Evolutionary conservation across 148 eudicot genomes (phyloP), one percentile per base, ranked within the genome.

Genomic region (Rhododendron ferrugineum): DNA sequence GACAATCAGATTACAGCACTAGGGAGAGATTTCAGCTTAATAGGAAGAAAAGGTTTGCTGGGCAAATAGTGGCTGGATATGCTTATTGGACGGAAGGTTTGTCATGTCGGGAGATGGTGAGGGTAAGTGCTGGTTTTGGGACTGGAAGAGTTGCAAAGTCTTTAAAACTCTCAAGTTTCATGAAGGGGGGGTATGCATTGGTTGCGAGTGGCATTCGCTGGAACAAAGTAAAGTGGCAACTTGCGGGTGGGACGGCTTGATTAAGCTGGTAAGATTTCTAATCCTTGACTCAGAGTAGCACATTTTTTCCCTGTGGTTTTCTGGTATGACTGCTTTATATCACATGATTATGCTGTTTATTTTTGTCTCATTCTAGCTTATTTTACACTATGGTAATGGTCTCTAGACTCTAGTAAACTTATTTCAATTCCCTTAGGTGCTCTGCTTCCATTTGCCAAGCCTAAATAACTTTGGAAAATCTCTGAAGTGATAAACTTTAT

Each of bases 161-260:
- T 46, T 46, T 9, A 46, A 11, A 46, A 46, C 47, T 46, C 47
- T 46, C 34, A 96, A 89, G 90, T 96, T 98, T 81, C 99, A 95
- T 64, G 97, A 96, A 23, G 95, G 47, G 99, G 23, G 96, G 47
- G 99, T 95, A 77, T 93, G 96, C 87, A 95, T 96, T 85, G 98
- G 99, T 50, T 86, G 88, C 80, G 95, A 93, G 84, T 96, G 99
- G 99, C 98, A 96, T 91, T 97, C 96, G 1, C 85, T 96, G 91
- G 99, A 96, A 84, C 92, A 91, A 78, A 96, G 99, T 83, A 96
- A 94, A 89, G 99, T 96, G 62, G 98, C 99, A 28, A 96, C 99
- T 80, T 96, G 99, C 84, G 99, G 99, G 70, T 96, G 99, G 98
- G 99, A 95, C 85, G 99, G 98, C 56, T 89, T 96, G 83, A 96